Conservation (phyloP, 1,284 basidiomycete species). For the Cutaneotrichosporon mucoides region DNA sequence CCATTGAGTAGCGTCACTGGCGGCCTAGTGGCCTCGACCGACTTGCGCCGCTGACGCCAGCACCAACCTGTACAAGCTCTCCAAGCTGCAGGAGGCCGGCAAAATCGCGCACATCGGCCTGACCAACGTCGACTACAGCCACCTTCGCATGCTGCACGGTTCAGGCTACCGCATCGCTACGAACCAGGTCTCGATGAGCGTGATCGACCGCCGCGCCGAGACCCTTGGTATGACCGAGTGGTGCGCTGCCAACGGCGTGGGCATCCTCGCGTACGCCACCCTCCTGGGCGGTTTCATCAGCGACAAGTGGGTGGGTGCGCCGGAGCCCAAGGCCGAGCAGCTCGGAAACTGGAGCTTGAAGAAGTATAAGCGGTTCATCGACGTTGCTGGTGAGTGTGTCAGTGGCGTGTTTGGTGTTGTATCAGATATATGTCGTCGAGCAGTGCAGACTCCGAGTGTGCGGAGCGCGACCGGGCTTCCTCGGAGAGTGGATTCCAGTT, state of each 20-base stretch:
- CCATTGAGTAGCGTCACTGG: too few relatives aligned
- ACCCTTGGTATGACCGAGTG: conserved; percentile 14
- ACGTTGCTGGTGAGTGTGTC: conserved; percentile 16
- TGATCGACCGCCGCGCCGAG: conserved; percentile 21
- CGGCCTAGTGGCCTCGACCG: too few relatives aligned
- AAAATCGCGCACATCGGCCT: conserved; percentile 14
- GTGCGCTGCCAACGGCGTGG: conserved; percentile 12
- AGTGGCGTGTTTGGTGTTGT: not conserved
- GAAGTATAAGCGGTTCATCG: conserved; percentile 23
- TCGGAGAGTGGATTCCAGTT: too few relatives aligned
- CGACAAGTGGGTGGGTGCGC: conserved; percentile 17
- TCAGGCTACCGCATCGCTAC: conserved; percentile 17
- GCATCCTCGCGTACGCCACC: conserved; percentile 19
- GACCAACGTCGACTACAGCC: conserved; percentile 21
- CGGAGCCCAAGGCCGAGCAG: conserved; percentile 6
- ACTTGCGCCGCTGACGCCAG: conserved; percentile 2
- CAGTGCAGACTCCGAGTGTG: too few relatives aligned
- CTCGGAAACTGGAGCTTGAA: conserved; percentile 9
- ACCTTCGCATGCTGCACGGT: conserved; percentile 17
- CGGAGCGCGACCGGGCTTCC: too few relatives aligned
- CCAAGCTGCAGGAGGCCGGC: conserved; percentile 4
- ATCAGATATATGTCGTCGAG: not conserved
- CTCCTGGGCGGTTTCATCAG: conserved; percentile 22
- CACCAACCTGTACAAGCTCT: conserved; percentile 8
- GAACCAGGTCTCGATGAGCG: conserved; percentile 22